Base-by-base conservation (phyloP, 148 eudicot genomes). In the Fagopyrum esculentum region DNA sequence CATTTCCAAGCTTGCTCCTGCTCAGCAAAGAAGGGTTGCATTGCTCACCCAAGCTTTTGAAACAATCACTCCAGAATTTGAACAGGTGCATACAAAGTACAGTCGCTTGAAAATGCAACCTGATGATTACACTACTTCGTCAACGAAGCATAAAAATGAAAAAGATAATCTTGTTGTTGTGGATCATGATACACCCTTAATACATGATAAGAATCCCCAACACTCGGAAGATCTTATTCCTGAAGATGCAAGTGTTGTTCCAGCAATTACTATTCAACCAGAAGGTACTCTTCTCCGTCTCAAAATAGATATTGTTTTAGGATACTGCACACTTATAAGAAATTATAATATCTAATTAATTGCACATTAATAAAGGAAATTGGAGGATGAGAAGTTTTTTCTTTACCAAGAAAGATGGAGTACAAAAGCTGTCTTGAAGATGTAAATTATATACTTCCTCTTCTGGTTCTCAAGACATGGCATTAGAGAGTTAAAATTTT, bases 1-100 rank as follows among this genome's bases (percentile, higher is more conserved):
- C 22, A 80, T 95, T 29, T 75, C 89, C 77, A 82, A 87, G 83
- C 84, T 95, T 64, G 94, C 84, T 73, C 83, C 80, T 13, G 85
- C 78, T 30, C 80, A 82, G 68, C 87, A 82, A 71, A 82, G 75
- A 78, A 80, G 76, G 81, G 87, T 85, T 78, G 80, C 85, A 63
- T 5, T 54, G 55, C 80, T 85, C 48, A 76, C 77, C 46, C 80
- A 78, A 74, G 87, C 85, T 68, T 85, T 78, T 78, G 85, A 85
- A 76, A 69, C 75, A 29, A 71, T 85, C 73, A 55, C 45, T 45
- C 87, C 83, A 26, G 71, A 78, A 75, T 61, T 50, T 55, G 76
- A 78, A 69, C 77, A 77, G 71, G 64, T 45, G 60, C 77, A 55
- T 55, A 49, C 29, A 51, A 74, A 48, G 13, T 35, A 9, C 51